Percentiles rank a stretch among this genome's conserved stretches.
Conservation (phyloP, 139 green algal genomes). For the Chlamydomonas sphaeroides region DNA sequence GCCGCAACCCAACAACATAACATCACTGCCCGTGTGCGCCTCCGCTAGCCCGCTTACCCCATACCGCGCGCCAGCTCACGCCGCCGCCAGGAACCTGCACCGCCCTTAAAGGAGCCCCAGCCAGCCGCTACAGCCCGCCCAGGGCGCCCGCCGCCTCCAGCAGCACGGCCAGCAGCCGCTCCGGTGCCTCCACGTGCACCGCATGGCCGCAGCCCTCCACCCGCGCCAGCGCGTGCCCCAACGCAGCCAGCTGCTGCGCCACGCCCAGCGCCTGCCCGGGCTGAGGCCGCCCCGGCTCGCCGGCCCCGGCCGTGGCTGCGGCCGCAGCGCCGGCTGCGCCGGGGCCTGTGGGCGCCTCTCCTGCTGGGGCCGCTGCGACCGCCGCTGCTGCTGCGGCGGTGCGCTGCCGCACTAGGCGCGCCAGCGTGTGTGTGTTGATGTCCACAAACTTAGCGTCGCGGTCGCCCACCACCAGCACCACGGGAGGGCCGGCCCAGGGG, state of each 20-base stretch:
- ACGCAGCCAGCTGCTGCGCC: neutral
- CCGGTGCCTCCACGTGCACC: slow-evolving; percentile 72
- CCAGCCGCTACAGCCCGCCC: too few species aligned
- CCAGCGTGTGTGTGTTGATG: slow-evolving; percentile 57
- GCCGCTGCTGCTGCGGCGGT: neutral
- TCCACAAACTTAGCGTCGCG: slow-evolving; percentile 76
- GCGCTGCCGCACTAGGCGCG: slow-evolving; percentile 3
- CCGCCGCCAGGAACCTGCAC: neutral
- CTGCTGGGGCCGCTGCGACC: neutral
- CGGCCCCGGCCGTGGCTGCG: neutral
- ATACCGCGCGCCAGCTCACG: too few species aligned
- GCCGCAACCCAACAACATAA: too few species aligned
- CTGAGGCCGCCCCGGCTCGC: too few species aligned
- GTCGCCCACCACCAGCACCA: slow-evolving; percentile 70
- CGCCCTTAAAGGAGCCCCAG: neutral
- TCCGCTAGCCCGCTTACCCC: too few species aligned
- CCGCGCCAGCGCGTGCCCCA: slow-evolving; percentile 27
- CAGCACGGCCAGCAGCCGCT: slow-evolving; percentile 57
- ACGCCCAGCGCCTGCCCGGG: neutral
- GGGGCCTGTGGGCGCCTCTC: neutral
- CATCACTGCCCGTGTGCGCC: too few species aligned
- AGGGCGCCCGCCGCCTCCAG: slow-evolving; percentile 14
- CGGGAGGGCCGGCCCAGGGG: slow-evolving; percentile 27
- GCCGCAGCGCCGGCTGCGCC: neutral
- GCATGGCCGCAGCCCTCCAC: slow-evolving; percentile 68